Conservation (phyloP, 78 protist genomes). For the Goniomonas avonlea region DNA sequence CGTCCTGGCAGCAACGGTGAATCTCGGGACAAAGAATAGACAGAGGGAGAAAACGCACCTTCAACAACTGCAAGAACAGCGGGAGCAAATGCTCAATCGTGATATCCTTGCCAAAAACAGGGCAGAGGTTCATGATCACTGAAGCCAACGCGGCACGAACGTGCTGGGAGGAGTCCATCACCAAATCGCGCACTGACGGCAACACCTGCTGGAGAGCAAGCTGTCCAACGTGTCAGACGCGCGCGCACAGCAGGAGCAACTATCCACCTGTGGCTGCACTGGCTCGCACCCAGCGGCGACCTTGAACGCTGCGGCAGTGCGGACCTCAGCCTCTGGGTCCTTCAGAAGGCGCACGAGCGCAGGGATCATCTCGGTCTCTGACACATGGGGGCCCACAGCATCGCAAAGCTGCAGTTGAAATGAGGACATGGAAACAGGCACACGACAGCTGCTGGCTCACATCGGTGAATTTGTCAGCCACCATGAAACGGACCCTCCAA, state of each 20-base stretch:
- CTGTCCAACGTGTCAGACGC: too few relatives aligned
- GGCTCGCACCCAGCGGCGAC: too few relatives aligned
- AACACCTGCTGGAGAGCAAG: constrained; percentile 23
- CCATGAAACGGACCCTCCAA: constrained; percentile 93
- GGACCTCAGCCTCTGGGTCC: constrained; percentile 94
- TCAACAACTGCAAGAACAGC: constrained; percentile 65
- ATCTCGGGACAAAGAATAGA: too few relatives aligned
- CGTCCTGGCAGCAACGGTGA: too few relatives aligned
- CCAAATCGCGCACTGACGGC: constrained; percentile 63
- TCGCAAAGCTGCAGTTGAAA: not conserved
- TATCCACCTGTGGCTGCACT: too few relatives aligned
- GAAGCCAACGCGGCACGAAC: constrained; percentile 86
- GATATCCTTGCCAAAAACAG: constrained; percentile 60
- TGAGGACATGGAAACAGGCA: not conserved
- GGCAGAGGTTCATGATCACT: constrained; percentile 68
- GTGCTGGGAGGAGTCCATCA: constrained; percentile 76
- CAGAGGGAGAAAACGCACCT: too few relatives aligned
- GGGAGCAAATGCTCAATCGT: constrained; percentile 72
- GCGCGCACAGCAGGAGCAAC: too few relatives aligned
- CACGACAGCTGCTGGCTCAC: not conserved
- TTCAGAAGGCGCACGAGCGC: constrained; percentile 54
- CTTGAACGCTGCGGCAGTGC: constrained; percentile 85
- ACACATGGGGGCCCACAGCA: constrained; percentile 57
- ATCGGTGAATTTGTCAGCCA: constrained; percentile 69
- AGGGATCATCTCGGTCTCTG: constrained; percentile 50